Conservation (phyloP, 83 land plant species). For the Larix sibirica region DNA sequence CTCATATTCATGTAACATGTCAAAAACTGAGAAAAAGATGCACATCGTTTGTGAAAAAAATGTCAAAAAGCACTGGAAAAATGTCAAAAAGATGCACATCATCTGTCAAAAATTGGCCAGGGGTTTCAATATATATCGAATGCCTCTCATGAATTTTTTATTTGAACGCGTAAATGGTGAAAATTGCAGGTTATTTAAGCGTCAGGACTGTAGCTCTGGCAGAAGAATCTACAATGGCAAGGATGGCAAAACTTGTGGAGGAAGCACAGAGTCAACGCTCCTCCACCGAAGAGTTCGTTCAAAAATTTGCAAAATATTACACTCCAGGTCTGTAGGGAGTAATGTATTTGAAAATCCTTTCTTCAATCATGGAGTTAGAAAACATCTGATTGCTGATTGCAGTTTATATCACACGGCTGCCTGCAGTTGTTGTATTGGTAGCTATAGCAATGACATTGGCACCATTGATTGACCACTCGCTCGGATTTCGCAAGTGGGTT, state of each 20-base stretch:
- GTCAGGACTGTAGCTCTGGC: conserved; percentile 67
- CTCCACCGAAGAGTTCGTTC: conserved; percentile 66
- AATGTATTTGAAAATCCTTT: not conserved
- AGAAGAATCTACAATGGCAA: conserved; percentile 81
- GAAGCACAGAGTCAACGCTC: conserved; percentile 87
- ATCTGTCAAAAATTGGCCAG: too few relatives aligned
- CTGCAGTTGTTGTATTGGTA: not conserved
- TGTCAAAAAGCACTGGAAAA: too few relatives aligned
- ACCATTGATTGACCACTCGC: not conserved
- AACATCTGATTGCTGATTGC: too few relatives aligned
- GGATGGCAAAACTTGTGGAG: conserved; percentile 83
- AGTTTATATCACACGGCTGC: too few relatives aligned
- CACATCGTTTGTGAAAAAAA: too few relatives aligned
- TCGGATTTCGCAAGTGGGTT: not conserved
- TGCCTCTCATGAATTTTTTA: not conserved
- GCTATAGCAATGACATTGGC: not conserved
- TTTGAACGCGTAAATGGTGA: too few relatives aligned
- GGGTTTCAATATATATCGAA: too few relatives aligned
- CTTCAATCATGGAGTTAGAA: too few relatives aligned
- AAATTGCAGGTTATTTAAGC: conserved; percentile 61
- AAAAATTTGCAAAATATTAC: conserved; percentile 75
- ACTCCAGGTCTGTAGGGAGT: conserved; percentile 67
- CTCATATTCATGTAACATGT: too few relatives aligned
- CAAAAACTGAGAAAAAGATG: too few relatives aligned
- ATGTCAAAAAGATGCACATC: too few relatives aligned